phyloP scores from a whole-genome alignment of 1,284 basidiomycete genomes.

The Psilocybe mexicana region DNA sequence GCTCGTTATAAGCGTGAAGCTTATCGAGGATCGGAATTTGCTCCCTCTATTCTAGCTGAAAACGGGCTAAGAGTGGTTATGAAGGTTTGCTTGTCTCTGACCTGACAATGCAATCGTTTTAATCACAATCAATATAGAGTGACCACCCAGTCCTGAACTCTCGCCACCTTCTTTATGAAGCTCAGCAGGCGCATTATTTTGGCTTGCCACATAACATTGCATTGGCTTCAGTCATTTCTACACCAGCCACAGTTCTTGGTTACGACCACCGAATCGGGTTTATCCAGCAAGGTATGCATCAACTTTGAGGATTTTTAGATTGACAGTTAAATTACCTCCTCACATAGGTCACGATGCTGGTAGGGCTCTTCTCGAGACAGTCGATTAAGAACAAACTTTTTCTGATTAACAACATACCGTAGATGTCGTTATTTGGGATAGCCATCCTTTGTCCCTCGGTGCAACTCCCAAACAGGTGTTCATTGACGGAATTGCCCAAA shows the following conservation, averaged over 20 bases:
- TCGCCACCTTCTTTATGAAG: constrained; percentile 80
- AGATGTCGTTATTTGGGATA: constrained; percentile 72
- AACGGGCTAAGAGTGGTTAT: constrained; percentile 75
- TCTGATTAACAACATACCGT: constrained; percentile 15
- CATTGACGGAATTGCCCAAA: constrained; percentile 69
- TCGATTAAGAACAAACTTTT: not conserved
- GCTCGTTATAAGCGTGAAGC: constrained; percentile 83
- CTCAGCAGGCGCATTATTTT: constrained; percentile 86
- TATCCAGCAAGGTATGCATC: constrained; percentile 53
- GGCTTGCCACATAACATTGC: constrained; percentile 61
- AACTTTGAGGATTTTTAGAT: not conserved
- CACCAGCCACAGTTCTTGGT: constrained; percentile 77
- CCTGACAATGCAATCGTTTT: too few species aligned
- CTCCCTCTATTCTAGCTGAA: constrained; percentile 77
- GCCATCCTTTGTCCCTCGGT: constrained; percentile 76
- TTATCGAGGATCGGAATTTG: constrained; percentile 85
- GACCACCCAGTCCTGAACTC: constrained; percentile 79
- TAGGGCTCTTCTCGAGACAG: constrained; percentile 12
- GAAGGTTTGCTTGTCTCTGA: constrained; percentile 52
- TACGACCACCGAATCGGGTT: constrained; percentile 82
- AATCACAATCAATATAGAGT: constrained; percentile 42
- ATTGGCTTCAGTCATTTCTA: constrained; percentile 74
- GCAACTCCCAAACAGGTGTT: constrained; percentile 73
- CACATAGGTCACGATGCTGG: constrained; percentile 39
- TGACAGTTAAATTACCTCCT: constrained; percentile 1